Conservation (phyloP, 2,329 filamentous ascomycete species). For the Tolypocladium sp. region DNA sequence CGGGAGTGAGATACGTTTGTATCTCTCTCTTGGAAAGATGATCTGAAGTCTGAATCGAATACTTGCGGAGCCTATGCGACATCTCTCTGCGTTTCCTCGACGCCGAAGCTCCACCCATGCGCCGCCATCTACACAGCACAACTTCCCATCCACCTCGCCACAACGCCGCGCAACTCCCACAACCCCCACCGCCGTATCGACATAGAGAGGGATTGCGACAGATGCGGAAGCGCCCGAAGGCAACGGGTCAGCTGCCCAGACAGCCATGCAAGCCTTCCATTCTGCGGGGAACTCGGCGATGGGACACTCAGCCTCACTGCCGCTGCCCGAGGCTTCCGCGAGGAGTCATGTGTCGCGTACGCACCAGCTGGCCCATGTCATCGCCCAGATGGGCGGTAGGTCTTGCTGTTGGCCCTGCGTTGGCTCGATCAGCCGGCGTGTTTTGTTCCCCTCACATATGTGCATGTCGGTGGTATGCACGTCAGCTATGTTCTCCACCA, state of each 20-base stretch:
- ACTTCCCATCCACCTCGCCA: background rate
- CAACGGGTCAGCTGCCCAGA: background rate
- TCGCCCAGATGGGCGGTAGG: background rate
- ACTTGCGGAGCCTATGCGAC: no score
- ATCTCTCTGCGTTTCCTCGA: no score
- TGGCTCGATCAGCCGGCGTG: background rate
- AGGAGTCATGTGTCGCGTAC: background rate
- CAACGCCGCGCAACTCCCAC: no score
- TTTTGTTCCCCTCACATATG: background rate
- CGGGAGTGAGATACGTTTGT: no score
- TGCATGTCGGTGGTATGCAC: background rate
- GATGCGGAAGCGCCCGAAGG: background rate
- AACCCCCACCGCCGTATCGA: no score
- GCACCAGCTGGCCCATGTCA: background rate
- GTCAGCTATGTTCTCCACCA: background rate
- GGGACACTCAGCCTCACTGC: background rate
- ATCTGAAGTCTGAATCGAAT: no score
- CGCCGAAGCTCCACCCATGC: no score
- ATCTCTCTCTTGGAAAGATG: no score
- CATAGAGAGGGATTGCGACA: no score
- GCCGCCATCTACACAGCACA: no score
- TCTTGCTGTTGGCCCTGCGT: background rate
- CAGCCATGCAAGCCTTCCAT: background rate
- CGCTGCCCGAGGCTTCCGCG: background rate
- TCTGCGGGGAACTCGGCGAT: background rate